Evolutionary conservation across 78 protist genomes (phyloP).

Genomic region (Anaeramoeba flamelloides): DNA sequence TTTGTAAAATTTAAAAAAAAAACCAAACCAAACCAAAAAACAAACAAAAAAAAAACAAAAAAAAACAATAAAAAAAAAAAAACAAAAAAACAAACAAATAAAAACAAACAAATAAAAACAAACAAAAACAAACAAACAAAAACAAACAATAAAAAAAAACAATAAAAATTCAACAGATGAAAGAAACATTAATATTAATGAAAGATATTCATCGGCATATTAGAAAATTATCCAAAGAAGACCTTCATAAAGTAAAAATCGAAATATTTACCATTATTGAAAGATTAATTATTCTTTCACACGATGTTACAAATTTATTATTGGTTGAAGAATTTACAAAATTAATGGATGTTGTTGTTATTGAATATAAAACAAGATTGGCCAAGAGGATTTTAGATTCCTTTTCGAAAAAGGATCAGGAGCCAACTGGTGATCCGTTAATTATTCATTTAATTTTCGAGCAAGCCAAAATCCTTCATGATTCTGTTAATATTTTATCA

Average conservation of each 20-base stretch:
- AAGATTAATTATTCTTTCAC: not conserved
- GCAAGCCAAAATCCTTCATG: slow-evolving; percentile 45
- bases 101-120: no score
- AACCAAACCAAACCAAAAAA: no score
- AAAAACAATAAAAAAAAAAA: no score
- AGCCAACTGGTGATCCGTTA: slow-evolving; percentile 48
- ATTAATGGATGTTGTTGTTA: slow-evolving; percentile 48
- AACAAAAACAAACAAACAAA: no score
- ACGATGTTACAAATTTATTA: not conserved
- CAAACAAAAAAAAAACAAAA: no score
- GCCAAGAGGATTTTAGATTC: slow-evolving; percentile 9
- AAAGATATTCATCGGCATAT: slow-evolving; percentile 32
- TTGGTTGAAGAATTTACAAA: slow-evolving; percentile 38
- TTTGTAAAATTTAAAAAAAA: slow-evolving; percentile 42
- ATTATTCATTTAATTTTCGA: slow-evolving; percentile 34
- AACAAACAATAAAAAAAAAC: no score
- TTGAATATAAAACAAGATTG: slow-evolving; percentile 31
- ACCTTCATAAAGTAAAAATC: slow-evolving; percentile 18
- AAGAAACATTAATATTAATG: no score
- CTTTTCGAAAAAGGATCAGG: slow-evolving; percentile 14
- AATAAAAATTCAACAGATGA: no score
- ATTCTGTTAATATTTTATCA: slow-evolving; percentile 35
- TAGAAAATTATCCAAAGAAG: slow-evolving; percentile 22
- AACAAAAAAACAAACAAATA: no score
- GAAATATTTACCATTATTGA: not conserved